Percentiles rank a stretch among this genome's conserved stretches.
Evolutionary conservation across 345 rosid genomes (phyloP).

Genomic region (Passiflora organensis): DNA sequence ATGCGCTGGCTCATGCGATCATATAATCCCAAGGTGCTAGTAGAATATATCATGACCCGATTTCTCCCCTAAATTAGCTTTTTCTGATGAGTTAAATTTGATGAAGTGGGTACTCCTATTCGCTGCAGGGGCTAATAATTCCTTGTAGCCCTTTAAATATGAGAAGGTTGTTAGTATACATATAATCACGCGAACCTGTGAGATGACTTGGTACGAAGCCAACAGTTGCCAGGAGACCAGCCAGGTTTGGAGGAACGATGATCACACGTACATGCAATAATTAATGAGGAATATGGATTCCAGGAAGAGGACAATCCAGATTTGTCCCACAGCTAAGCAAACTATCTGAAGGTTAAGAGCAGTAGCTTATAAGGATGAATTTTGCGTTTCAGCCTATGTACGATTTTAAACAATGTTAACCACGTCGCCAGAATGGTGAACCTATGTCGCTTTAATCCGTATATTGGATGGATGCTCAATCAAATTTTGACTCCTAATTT

Average conservation of each 20-base stretch:
- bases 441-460: neutral
- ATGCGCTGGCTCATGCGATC: neutral
- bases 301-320: too few species aligned
- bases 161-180: neutral
- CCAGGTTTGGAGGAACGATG: conserved; percentile 11
- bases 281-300: neutral
- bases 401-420: neutral
- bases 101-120: neutral
- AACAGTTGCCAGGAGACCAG: neutral
- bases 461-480: neutral
- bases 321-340: too few species aligned
- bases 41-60: neutral
- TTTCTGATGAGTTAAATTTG: neutral
- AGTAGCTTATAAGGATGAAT: neutral
- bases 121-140: conserved; percentile 12
- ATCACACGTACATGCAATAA: neutral
- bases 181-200: neutral
- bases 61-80: neutral
- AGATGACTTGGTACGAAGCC: neutral
- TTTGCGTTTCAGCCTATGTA: neutral
- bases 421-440: neutral
- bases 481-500: conserved; percentile 3
- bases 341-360: too few species aligned
- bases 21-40: conserved; percentile 18
- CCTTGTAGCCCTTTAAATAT: neutral